A percentile compares a stretch with the other conserved stretches of the same genome.
Conservation (phyloP, 148 eudicot species). For the Simmondsia chinensis region DNA sequence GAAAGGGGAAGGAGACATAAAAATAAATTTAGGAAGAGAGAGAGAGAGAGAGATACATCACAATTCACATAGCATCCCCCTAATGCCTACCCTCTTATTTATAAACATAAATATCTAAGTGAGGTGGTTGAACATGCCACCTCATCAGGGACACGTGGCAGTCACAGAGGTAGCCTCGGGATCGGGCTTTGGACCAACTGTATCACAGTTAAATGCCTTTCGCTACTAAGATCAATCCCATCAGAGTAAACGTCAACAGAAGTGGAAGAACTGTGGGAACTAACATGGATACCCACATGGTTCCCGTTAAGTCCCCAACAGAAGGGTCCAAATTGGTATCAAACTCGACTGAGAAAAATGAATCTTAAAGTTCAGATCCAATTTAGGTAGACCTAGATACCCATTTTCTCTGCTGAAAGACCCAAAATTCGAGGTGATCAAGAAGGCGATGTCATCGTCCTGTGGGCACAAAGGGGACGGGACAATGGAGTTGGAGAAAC, state of each 20-base stretch:
- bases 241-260: slow-evolving; percentile 25
- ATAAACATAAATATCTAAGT: too few species aligned
- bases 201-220: slow-evolving; percentile 28
- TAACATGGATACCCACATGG: slow-evolving; percentile 42
- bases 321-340: slow-evolving; percentile 35
- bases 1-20: too few species aligned
- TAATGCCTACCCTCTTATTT: too few species aligned
- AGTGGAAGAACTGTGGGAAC: slow-evolving; percentile 18
- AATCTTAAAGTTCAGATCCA: slow-evolving; percentile 12
- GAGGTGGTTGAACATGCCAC: too few species aligned
- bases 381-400: slow-evolving; percentile 41
- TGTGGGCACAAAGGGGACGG: slow-evolving; percentile 26
- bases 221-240: slow-evolving; percentile 34
- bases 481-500: slow-evolving; percentile 41
- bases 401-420: slow-evolving; percentile 16
- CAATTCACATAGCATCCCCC: too few species aligned
- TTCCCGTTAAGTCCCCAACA: slow-evolving; percentile 35
- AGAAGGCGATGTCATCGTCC: slow-evolving; percentile 59
- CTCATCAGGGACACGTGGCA: too few species aligned
- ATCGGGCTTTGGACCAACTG: too few species aligned
- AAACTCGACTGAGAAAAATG: slow-evolving; percentile 49
- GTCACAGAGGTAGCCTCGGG: too few species aligned
- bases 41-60: too few species aligned
- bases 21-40: too few species aligned
- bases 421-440: slow-evolving; percentile 28